Conservation (phyloP, 768 basidiomycete species). For the Mycena rebaudengoi region DNA sequence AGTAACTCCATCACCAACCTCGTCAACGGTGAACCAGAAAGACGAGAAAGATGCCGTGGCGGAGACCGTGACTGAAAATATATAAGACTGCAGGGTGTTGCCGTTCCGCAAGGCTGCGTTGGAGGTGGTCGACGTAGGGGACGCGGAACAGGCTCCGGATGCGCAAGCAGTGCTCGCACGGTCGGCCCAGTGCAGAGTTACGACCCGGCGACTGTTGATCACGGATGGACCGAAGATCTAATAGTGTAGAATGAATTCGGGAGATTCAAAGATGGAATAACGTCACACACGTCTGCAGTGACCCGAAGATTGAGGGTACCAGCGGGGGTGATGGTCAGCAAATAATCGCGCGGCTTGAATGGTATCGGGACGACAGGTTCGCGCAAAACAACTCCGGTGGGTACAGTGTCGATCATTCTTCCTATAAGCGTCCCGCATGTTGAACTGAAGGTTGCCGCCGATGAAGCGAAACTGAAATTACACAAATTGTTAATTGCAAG, state of each 20-base stretch:
- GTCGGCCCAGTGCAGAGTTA: conserved; percentile 18
- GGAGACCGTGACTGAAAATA: conserved; percentile 8
- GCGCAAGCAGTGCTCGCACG: conserved; percentile 12
- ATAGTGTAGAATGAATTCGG: too few species aligned
- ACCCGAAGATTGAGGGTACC: conserved; percentile 16
- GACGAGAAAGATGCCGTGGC: conserved; percentile 14
- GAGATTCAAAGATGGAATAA: neutral
- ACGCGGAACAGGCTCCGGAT: conserved; percentile 11
- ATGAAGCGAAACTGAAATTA: conserved; percentile 2
- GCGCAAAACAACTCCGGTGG: conserved; percentile 2
- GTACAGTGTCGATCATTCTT: conserved; percentile 15
- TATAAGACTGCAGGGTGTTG: conserved; percentile 14
- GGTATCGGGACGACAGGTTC: conserved; percentile 14
- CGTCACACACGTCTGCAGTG: conserved; percentile 10
- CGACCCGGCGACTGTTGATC: conserved; percentile 4
- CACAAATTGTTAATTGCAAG: neutral
- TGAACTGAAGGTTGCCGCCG: neutral
- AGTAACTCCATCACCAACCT: conserved; percentile 8
- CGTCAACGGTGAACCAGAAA: conserved; percentile 23
- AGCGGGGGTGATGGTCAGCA: conserved; percentile 4
- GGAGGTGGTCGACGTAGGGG: neutral
- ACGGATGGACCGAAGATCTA: conserved; percentile 16
- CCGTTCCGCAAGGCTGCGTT: conserved; percentile 8
- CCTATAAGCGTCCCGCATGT: conserved; percentile 5
- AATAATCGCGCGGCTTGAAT: conserved; percentile 16